These are phyloP conservation scores for Bipolaris zeicola DNA, from an alignment of 2,329 filamentous ascomycete species.

Conservation along the genomic window DNA sequence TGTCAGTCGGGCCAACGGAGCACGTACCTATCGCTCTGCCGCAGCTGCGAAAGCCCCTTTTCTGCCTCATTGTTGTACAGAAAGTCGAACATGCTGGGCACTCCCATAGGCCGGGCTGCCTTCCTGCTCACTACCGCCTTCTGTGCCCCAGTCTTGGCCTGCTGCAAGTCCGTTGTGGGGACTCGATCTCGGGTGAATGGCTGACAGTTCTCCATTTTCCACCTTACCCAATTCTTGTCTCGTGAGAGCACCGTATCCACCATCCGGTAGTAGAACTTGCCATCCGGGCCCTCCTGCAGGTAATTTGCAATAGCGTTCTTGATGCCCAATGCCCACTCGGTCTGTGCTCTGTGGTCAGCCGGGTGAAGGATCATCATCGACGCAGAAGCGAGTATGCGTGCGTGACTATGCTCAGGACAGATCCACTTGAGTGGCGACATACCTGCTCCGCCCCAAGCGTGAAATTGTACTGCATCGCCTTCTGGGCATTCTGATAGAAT, in stretches of 20 bases:
- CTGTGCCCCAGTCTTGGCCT: conserved; percentile 69
- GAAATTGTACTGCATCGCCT: conserved; percentile 83
- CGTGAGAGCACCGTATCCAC: conserved; percentile 93
- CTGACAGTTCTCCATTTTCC: conserved; percentile 95
- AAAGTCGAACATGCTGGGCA: conserved; percentile 60
- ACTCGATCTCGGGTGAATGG: conserved; percentile 80
- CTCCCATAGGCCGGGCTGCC: conserved; percentile 57
- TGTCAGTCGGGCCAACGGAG: conserved; percentile 34
- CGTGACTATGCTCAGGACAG: conserved; percentile 18
- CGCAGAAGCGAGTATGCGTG: conserved; percentile 21
- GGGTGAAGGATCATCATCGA: conserved; percentile 33
- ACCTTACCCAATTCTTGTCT: conserved; percentile 98
- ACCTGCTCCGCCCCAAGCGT: conserved; percentile 82
- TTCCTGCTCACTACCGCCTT: conserved; percentile 73
- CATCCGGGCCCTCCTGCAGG: conserved; percentile 78
- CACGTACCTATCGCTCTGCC: conserved; percentile 61
- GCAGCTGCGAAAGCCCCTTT: conserved; percentile 71
- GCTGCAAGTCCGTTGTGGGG: conserved; percentile 69
- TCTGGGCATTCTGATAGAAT: conserved; percentile 73
- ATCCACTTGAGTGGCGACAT: conserved; percentile 47
- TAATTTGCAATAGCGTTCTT: conserved; percentile 81
- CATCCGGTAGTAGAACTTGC: conserved; percentile 93
- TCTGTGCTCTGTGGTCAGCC: conserved; percentile 56
- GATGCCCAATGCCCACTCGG: conserved; percentile 82
- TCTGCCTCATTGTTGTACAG: conserved; percentile 69